Conservation (phyloP, 495 filamentous ascomycete species). For the Aspergillus sclerotioniger region DNA sequence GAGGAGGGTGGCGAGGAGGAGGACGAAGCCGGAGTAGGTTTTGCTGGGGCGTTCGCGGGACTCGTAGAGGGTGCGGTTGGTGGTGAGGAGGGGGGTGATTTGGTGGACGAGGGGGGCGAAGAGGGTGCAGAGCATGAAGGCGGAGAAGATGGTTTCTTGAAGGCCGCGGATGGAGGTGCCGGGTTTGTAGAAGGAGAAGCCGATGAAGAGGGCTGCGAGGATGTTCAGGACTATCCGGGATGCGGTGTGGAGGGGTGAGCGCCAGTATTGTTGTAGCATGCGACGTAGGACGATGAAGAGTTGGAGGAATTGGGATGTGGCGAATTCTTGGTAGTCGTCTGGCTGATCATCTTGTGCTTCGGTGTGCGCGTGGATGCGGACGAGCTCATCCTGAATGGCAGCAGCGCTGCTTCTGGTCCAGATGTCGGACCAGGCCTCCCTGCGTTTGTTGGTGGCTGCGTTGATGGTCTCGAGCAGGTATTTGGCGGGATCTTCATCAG, state of each 20-base stretch:
- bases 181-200: slow-evolving; percentile 45
- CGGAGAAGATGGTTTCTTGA: slow-evolving; percentile 54
- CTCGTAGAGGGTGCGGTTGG: slow-evolving; percentile 61
- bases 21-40: slow-evolving; percentile 67
- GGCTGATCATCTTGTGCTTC: slow-evolving; percentile 33
- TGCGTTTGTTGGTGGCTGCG: slow-evolving; percentile 20
- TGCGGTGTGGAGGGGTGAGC: slow-evolving; percentile 49
- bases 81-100: slow-evolving; percentile 65
- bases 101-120: slow-evolving; percentile 54
- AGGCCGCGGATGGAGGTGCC: slow-evolving; percentile 46
- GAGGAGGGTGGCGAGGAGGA: slow-evolving; percentile 62
- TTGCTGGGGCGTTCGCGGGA: slow-evolving; percentile 65
- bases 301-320: slow-evolving; percentile 50
- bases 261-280: slow-evolving; percentile 52
- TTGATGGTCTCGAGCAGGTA: slow-evolving; percentile 84
- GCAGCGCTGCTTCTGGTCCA: slow-evolving; percentile 60
- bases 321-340: slow-evolving; percentile 33
- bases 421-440: slow-evolving; percentile 67
- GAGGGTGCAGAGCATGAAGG: slow-evolving; percentile 61
- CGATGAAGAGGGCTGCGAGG: slow-evolving; percentile 35
- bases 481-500: slow-evolving; percentile 76
- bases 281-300: slow-evolving; percentile 43
- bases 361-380: slow-evolving; percentile 51
- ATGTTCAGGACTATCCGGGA: slow-evolving; percentile 23
- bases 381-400: slow-evolving; percentile 1